phyloP scores from a whole-genome alignment of 495 filamentous ascomycete species.

The Halenospora varia region DNA sequence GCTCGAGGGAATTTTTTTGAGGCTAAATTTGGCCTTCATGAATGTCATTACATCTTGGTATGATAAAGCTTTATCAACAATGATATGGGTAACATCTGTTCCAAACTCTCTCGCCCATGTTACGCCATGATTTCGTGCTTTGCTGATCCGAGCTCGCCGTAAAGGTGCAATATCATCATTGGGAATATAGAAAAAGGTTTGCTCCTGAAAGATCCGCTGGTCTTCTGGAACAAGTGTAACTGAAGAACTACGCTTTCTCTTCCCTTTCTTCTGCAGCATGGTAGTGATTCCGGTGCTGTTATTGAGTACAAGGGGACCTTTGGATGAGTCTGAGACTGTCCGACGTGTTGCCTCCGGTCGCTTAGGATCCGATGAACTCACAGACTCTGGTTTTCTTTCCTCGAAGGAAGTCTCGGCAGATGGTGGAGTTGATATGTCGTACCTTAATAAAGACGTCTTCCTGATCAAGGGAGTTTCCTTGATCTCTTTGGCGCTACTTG shows the following conservation, averaged over 20 bases:
- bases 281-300: constrained; percentile 18
- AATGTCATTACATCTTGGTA: constrained; percentile 62
- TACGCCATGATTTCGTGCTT: constrained; percentile 73
- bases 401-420: constrained; percentile 8
- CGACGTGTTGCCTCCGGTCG: constrained; percentile 9
- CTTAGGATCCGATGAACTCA: background rate
- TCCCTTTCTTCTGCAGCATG: constrained; percentile 28
- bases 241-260: constrained; percentile 44
- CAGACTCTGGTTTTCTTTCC: background rate
- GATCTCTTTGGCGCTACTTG: constrained; percentile 10
- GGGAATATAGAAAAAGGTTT: constrained; percentile 76
- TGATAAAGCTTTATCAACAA: constrained; percentile 68
- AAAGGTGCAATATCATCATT: constrained; percentile 66
- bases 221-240: constrained; percentile 48
- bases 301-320: constrained; percentile 10
- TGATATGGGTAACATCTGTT: constrained; percentile 59
- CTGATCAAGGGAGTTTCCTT: constrained; percentile 11
- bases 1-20: constrained; percentile 27
- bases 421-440: constrained; percentile 5
- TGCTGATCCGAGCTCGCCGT: constrained; percentile 66
- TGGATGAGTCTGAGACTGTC: constrained; percentile 19
- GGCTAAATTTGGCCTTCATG: constrained; percentile 46
- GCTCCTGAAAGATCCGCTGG: constrained; percentile 60
- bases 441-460: constrained; percentile 12
- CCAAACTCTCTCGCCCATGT: constrained; percentile 46